These are phyloP conservation scores for Eruca vesicaria DNA, from an alignment of 441 rosid species.

Conservation along the genomic window DNA sequence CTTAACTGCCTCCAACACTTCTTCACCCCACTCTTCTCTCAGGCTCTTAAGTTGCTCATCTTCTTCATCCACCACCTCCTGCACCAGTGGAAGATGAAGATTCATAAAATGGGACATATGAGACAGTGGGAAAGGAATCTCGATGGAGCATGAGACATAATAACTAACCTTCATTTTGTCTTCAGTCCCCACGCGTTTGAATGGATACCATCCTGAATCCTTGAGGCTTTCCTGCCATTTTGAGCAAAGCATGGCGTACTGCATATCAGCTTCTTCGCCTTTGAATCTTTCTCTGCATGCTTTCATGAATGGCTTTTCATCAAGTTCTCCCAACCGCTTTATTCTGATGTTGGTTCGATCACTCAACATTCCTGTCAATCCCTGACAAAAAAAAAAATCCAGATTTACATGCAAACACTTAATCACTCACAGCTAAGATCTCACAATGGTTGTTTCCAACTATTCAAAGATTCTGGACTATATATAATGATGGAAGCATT, in stretches of 20 bases:
- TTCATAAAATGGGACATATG: background rate
- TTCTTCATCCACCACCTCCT: conserved; percentile 71
- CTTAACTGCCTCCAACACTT: conserved; percentile 48
- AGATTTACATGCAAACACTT: background rate
- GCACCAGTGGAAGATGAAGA: conserved; percentile 26
- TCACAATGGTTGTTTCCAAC: background rate
- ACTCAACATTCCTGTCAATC: conserved; percentile 46
- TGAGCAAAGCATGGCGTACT: conserved; percentile 58
- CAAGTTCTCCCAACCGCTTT: conserved; percentile 86
- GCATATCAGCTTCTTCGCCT: conserved; percentile 49
- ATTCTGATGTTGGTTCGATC: conserved; percentile 48
- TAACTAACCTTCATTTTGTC: conserved; percentile 30
- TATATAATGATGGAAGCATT: background rate
- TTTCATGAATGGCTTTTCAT: conserved; percentile 50
- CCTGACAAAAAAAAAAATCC: conserved; percentile 43
- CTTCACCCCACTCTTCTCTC: conserved; percentile 75
- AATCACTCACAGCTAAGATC: background rate
- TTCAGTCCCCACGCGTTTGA: conserved; percentile 43
- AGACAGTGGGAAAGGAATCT: background rate
- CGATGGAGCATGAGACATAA: background rate
- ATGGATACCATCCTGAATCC: conserved; percentile 71
- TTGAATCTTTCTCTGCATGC: conserved; percentile 56
- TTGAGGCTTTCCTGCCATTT: conserved; percentile 75
- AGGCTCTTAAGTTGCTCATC: conserved; percentile 62
- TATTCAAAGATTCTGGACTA: background rate